Evolutionary conservation across 108 stramenopile species (phyloP), one percentile per base, ranked within the genome.

Genomic region (Chaetoceros tenuissimus): DNA sequence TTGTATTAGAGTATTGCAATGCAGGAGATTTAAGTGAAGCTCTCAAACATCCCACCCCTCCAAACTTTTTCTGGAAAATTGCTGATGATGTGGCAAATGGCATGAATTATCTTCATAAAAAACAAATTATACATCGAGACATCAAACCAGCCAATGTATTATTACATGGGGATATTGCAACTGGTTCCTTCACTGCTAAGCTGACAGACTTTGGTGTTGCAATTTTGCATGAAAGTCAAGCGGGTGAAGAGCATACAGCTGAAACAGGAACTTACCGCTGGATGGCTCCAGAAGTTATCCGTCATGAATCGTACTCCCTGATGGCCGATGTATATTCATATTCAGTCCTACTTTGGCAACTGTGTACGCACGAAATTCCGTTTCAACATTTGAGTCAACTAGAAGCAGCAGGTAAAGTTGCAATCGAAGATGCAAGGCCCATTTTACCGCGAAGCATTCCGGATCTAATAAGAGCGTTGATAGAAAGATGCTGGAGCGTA

Each of bases 261-360:
- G 87, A 88, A 57, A 88, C 82, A 23, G 84, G 87, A 0, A 85
- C 87, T 1, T 85, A 83, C 57, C 68, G 87, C 3, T 71, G 76
- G 69, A 77, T 77, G 79, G 70, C 73, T 10, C 78, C 82, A 20
- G 84, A 85, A 48, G 84, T 89, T 2, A 80, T 89, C 34, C 64
- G 80, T 0, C 80, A 82, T 53, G 77, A 85, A 57, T 20, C 62
- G 10, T 89, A 89, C 56, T 56, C 77, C 7, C 63, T 61, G 25
- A 55, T 53, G 21, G 84, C 88, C 19, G 88, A 89, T 64, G 77
- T 84, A 2, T 89, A 83, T 54, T 85, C 81, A 13, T 84, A 69
- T 57, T 72, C 69, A 5, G 28, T 84, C 0, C 31, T 85, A n/a
- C 40, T 85, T 55, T 89, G 87, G 87, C 83, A 84, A 66, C 53